Conservation (phyloP, 2,329 filamentous ascomycete genomes). For the Colletotrichum gigasporum region DNA sequence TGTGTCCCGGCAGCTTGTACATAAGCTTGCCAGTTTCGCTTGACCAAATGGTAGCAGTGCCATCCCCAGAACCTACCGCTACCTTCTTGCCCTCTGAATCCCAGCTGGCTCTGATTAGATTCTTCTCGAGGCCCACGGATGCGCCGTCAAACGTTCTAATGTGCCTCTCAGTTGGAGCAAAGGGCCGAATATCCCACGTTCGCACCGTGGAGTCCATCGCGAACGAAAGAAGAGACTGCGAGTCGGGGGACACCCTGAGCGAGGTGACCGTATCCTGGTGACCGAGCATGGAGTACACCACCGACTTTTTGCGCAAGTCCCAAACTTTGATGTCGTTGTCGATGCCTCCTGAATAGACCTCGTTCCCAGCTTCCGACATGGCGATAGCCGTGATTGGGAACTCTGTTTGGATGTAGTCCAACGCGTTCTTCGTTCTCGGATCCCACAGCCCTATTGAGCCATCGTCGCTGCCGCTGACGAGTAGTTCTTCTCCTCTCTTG, state of each 20-base stretch:
- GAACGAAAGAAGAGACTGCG: constrained; percentile 88
- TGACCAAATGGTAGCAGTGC: constrained; percentile 92
- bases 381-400: constrained; percentile 93
- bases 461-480: constrained; percentile 93
- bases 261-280: constrained; percentile 94
- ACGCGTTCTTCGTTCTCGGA: constrained; percentile 86
- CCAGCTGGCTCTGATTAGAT: constrained; percentile 91
- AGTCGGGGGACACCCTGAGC: constrained; percentile 90
- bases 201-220: constrained; percentile 93
- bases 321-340: constrained; percentile 98
- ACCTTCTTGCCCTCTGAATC: constrained; percentile 86
- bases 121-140: constrained; percentile 87
- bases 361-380: constrained; percentile 92
- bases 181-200: constrained; percentile 96
- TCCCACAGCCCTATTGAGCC: constrained; percentile 97
- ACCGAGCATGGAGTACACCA: constrained; percentile 87
- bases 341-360: constrained; percentile 93
- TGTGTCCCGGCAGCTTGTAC: constrained; percentile 95
- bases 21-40: constrained; percentile 86
- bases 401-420: constrained; percentile 88
- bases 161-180: constrained; percentile 86
- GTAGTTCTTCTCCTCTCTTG: constrained; percentile 86
- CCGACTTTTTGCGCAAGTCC: constrained; percentile 91
- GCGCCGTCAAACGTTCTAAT: constrained; percentile 94
- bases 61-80: constrained; percentile 88